phyloP scores from a whole-genome alignment of 352 stramenopile genomes.

The Plasmopara muralis region DNA sequence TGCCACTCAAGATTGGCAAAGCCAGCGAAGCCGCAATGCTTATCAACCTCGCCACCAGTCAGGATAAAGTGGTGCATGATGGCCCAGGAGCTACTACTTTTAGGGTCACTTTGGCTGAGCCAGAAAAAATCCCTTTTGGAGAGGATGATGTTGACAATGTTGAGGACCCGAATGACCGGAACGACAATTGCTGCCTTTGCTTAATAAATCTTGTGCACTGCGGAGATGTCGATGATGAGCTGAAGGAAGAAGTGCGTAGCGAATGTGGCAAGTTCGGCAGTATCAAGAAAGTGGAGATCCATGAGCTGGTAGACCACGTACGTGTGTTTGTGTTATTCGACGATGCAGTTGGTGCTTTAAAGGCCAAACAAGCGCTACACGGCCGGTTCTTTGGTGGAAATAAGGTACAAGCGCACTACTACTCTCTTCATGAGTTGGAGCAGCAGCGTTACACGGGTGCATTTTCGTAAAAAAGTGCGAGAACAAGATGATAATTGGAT shows the following conservation, averaged over 20 bases:
- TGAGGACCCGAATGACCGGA: slow-evolving; percentile 29
- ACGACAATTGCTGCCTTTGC: slow-evolving; percentile 54
- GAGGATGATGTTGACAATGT: slow-evolving; percentile 58
- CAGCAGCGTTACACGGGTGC: slow-evolving; percentile 40
- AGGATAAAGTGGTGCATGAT: slow-evolving; percentile 53
- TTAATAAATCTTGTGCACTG: slow-evolving; percentile 65
- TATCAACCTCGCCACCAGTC: slow-evolving; percentile 59
- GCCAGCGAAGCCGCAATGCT: slow-evolving; percentile 56
- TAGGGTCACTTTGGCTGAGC: slow-evolving; percentile 1
- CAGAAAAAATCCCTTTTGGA: slow-evolving; percentile 32
- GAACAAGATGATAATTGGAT: slow-evolving; percentile 12
- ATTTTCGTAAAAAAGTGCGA: slow-evolving; percentile 37
- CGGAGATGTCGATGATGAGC: slow-evolving; percentile 65
- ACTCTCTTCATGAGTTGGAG: slow-evolving; percentile 39
- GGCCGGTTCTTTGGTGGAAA: slow-evolving; percentile 75
- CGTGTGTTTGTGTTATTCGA: slow-evolving; percentile 73
- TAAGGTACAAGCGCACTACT: slow-evolving; percentile 62
- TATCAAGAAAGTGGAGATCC: slow-evolving; percentile 50
- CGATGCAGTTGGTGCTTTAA: slow-evolving; percentile 33
- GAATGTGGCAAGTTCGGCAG: slow-evolving; percentile 61
- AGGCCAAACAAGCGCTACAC: slow-evolving; percentile 54
- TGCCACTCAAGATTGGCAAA: slow-evolving; percentile 73
- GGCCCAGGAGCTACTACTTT: slow-evolving; percentile 11
- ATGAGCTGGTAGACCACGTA: slow-evolving; percentile 61
- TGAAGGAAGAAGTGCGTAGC: slow-evolving; percentile 56